A percentile compares a stretch with the other conserved stretches of the same genome.
phyloP scores from a whole-genome alignment of 2,329 filamentous ascomycete genomes.

The Talaromyces sp. region DNA sequence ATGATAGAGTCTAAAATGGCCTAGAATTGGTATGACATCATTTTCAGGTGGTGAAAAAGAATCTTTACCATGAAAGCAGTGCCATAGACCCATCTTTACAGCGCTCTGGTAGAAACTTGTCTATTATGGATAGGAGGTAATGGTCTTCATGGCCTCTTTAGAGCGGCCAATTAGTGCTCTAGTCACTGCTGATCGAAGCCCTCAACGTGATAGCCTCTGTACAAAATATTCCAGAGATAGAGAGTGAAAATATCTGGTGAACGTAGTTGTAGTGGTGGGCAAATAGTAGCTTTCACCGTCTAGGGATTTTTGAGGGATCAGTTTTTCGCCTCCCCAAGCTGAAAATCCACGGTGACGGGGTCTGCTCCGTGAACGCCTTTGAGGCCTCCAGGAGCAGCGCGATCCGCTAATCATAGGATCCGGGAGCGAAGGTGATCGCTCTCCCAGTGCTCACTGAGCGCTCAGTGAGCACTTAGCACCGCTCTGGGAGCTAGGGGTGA shows the following conservation, averaged over 20 bases:
- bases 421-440: too few relatives aligned
- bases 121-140: background rate
- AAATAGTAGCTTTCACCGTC: too few relatives aligned
- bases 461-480: too few relatives aligned
- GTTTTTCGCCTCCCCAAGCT: too few relatives aligned
- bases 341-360: too few relatives aligned
- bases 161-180: background rate
- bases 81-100: background rate
- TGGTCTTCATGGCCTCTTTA: background rate
- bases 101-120: background rate
- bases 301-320: too few relatives aligned
- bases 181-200: background rate
- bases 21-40: background rate
- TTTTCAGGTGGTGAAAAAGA: background rate
- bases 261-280: background rate
- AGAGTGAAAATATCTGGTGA: background rate
- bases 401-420: too few relatives aligned
- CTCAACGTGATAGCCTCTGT: background rate
- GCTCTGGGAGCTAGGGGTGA: too few relatives aligned
- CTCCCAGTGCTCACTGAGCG: too few relatives aligned
- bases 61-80: background rate
- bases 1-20: background rate
- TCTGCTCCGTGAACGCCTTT: too few relatives aligned
- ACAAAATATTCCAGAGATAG: background rate
- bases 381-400: too few relatives aligned